These are phyloP conservation scores for Aspergillus sclerotioniger DNA, from an alignment of 495 filamentous ascomycete species.

Conservation along the genomic window DNA sequence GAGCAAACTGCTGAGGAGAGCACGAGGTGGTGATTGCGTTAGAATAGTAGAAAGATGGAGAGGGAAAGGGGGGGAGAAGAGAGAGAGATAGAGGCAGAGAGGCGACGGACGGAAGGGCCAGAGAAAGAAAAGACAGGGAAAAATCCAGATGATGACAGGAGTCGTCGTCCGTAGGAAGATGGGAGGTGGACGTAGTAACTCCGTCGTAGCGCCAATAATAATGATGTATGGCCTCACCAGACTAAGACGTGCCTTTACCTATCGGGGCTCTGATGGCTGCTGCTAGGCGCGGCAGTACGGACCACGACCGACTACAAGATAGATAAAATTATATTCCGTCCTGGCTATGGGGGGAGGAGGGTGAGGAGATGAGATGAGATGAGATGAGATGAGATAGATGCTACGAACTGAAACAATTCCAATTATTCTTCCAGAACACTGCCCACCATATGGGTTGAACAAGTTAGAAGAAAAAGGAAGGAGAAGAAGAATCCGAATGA, in stretches of 20 bases:
- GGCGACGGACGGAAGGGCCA: neutral
- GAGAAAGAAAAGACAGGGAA: constrained; percentile 2
- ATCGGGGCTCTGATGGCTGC: constrained; percentile 1
- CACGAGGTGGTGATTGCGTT: neutral
- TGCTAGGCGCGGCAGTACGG: neutral
- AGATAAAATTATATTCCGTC: too few species aligned
- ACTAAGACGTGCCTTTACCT: neutral
- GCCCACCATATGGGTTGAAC: too few species aligned
- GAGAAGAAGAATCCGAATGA: too few species aligned
- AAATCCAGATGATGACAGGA: constrained; percentile 1
- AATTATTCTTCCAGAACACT: too few species aligned
- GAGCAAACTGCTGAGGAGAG: neutral
- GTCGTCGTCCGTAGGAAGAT: neutral
- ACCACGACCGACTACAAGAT: neutral
- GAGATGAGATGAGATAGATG: neutral
- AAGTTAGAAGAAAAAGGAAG: too few species aligned
- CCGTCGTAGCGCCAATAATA: constrained; percentile 6
- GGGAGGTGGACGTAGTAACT: neutral
- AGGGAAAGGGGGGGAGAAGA: neutral
- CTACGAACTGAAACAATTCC: too few species aligned
- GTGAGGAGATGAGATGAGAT: neutral
- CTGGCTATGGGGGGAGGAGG: too few species aligned
- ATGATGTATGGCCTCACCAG: constrained; percentile 5
- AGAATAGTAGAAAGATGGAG: neutral
- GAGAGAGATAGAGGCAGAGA: constrained; percentile 5